These are phyloP conservation scores for Metarhizium guizhouense DNA, from an alignment of 2,329 filamentous ascomycete genomes.

Conservation along the genomic window DNA sequence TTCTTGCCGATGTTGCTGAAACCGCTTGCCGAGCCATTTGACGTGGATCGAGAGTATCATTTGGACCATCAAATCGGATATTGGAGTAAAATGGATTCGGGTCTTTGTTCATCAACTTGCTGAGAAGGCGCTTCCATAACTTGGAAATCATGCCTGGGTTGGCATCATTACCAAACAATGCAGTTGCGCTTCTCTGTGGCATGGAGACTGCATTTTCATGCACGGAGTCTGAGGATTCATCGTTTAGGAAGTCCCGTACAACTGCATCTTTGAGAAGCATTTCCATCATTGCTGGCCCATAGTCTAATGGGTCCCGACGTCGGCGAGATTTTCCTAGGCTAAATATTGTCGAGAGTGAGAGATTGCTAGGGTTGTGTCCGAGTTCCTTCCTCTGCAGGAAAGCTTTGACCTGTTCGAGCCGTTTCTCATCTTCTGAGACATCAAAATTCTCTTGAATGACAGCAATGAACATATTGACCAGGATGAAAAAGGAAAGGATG, in stretches of 20 bases:
- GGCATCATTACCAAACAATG: slow-evolving; percentile 31
- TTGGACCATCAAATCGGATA: slow-evolving; percentile 56
- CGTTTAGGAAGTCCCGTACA: slow-evolving; percentile 88
- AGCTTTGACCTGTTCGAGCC: slow-evolving; percentile 88
- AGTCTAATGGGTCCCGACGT: slow-evolving; percentile 76
- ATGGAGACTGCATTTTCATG: slow-evolving; percentile 20
- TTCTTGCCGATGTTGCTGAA: slow-evolving; percentile 70
- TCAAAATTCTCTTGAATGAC: slow-evolving; percentile 99
- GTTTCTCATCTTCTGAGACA: slow-evolving; percentile 96
- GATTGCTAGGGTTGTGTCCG: slow-evolving; percentile 60
- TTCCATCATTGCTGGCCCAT: slow-evolving; percentile 84
- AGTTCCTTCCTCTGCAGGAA: slow-evolving; percentile 89
- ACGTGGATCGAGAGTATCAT: slow-evolving; percentile 73
- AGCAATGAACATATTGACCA: slow-evolving; percentile 99
- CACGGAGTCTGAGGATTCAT: slow-evolving; percentile 38
- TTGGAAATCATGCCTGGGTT: slow-evolving; percentile 51
- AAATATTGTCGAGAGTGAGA: slow-evolving; percentile 67
- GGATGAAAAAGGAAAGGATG: slow-evolving; percentile 87
- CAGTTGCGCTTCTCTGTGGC: slow-evolving; percentile 23
- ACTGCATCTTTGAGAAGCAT: slow-evolving; percentile 96
- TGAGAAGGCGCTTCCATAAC: slow-evolving; percentile 51
- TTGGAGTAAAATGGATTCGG: slow-evolving; percentile 93
- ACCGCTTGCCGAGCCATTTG: slow-evolving; percentile 88
- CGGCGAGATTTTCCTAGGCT: slow-evolving; percentile 50
- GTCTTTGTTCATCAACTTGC: slow-evolving; percentile 54